Conservation (phyloP, 2,329 filamentous ascomycete genomes). For the Daldinia eschscholtzii region DNA sequence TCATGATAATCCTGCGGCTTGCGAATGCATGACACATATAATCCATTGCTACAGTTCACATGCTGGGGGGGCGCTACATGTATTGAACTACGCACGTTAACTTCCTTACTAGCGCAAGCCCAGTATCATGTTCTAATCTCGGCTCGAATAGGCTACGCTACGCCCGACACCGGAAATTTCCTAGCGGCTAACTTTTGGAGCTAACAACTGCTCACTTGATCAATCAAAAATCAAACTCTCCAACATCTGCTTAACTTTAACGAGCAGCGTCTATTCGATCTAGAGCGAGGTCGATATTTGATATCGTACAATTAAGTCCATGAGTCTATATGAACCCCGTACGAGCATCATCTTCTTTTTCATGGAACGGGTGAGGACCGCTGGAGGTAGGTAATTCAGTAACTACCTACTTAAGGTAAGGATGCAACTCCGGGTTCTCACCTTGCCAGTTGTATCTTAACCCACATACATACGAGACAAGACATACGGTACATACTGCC, state of each 20-base stretch:
- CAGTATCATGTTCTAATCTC: slow-evolving; percentile 34
- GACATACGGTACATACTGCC: neutral
- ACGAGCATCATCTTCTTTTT: neutral
- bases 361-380: slow-evolving; percentile 10
- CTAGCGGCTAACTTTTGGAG: slow-evolving; percentile 5
- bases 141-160: slow-evolving; percentile 28
- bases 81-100: slow-evolving; percentile 33
- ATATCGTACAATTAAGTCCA: neutral
- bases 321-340: neutral
- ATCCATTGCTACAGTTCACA: slow-evolving; percentile 25
- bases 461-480: neutral
- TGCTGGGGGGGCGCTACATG: slow-evolving; percentile 9
- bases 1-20: slow-evolving; percentile 21
- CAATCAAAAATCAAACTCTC: slow-evolving; percentile 17
- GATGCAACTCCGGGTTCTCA: neutral
- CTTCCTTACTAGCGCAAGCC: slow-evolving; percentile 25
- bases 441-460: slow-evolving; percentile 1
- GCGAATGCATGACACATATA: slow-evolving; percentile 45
- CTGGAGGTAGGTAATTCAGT: neutral
- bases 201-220: slow-evolving; percentile 27
- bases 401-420: neutral
- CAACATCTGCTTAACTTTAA: neutral
- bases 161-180: slow-evolving; percentile 44
- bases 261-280: neutral
- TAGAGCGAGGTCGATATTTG: neutral